Conservation (phyloP, 768 basidiomycete species). For the Pisolithus orientalis region DNA sequence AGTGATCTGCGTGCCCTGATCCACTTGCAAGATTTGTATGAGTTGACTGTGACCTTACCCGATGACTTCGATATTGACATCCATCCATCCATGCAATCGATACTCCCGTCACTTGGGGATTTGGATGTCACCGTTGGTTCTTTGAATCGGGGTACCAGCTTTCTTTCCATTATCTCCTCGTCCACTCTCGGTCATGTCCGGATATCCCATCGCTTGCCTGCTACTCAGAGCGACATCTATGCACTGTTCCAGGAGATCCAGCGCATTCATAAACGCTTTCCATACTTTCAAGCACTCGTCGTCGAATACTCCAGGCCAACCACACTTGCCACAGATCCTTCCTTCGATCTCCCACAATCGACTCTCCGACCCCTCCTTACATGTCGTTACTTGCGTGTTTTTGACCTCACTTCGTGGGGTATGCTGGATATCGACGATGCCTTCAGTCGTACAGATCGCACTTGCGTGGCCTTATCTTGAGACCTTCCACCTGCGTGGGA, state of each 20-base stretch:
- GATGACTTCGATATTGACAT: conserved; percentile 13
- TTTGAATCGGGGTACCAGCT: conserved; percentile 22
- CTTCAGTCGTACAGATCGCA: conserved; percentile 20
- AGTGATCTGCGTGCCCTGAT: conserved; percentile 16
- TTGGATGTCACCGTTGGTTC: conserved; percentile 17
- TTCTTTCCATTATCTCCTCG: conserved; percentile 19
- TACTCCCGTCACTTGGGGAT: conserved; percentile 15
- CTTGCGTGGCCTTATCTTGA: conserved; percentile 21
- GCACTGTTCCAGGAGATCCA: conserved; percentile 20
- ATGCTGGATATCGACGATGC: conserved; percentile 22
- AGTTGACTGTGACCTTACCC: conserved; percentile 16
- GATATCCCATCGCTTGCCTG: conserved; percentile 24
- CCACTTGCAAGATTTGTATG: conserved; percentile 17
- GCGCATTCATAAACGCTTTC: not conserved
- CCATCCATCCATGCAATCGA: not conserved
- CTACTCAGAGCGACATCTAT: conserved; percentile 12
- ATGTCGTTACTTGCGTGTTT: conserved; percentile 13
- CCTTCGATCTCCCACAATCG: conserved; percentile 21
- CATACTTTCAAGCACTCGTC: conserved; percentile 9
- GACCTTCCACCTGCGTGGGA: conserved; percentile 22
- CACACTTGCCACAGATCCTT: not conserved
- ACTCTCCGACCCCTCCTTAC: conserved; percentile 19
- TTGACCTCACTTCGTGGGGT: conserved; percentile 21
- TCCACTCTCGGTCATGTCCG: conserved; percentile 14
- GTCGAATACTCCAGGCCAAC: not conserved